Base-by-base conservation (phyloP, 2,329 filamentous ascomycete genomes). In the Hymenoscyphus infarciens region DNA sequence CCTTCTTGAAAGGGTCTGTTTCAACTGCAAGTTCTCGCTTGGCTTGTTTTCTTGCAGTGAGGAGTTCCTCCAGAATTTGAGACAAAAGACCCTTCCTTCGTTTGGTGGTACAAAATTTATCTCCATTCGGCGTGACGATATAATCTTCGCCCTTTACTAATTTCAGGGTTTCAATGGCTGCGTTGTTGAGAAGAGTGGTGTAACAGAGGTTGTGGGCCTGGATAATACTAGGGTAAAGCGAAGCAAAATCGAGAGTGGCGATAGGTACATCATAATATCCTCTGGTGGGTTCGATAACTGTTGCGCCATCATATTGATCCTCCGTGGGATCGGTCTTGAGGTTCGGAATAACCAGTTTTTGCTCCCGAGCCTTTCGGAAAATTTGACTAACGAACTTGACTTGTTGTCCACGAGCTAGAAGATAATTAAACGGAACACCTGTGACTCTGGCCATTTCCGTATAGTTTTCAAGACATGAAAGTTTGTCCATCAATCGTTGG, bases 361-460 rank as follows among this genome's bases (percentile, higher is more conserved):
- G 91, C 68, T 98, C 92, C 33, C 95, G 77, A 2, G 95, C 93
- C 76, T 98, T 98, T 62, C 95, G 88, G 82, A 96, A 99, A 16
- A 99, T 81, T 74, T 99, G 95, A 75, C 93, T 98, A 78, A 99
- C 86, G 78, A 99, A 99, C 73, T 97, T 97, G 74, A 99, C 88
- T 77, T 99, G 96, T 75, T 99, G 95, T 54, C 95, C 95, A 73
- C 93, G 87, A 27, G 95, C 87, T 1, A 99, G 83, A 54, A 99
- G 83, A 73, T 89, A 96, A 74, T 97, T 98, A 81, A 99, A 99
- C 0, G 95, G 95, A 4, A 99, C 94, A 70, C 95, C 95, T 29
- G 96, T 99, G 77, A 99, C 95, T 85, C 95, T 95, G 63, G 95
- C 94, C 95, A 99, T 99, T 78, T 99, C 95, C 0, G 95, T 98